Base-by-base conservation (phyloP, 768 basidiomycete species). In the Mycena venus region DNA sequence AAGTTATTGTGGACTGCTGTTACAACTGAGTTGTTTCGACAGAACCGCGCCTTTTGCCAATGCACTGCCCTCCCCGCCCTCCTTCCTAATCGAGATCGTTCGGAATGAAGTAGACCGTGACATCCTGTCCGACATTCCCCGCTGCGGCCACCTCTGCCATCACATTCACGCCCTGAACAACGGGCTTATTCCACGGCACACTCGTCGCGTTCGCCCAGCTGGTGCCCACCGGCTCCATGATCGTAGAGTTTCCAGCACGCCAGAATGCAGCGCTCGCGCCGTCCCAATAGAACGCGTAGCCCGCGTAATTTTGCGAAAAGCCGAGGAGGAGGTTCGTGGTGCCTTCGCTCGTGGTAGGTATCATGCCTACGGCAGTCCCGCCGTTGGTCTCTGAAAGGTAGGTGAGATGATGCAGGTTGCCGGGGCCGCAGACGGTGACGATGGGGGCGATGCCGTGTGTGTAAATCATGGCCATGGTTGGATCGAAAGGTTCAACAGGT, bases 261-360 rank as follows among this genome's bases (percentile, higher is more conserved):
- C 67, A 68, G 42, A 68, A 68, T 8, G 67, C 67, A 7, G 40
- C 15, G 32, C 67, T 58, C 12, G 6, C 40, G 32, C 68, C 68
- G 68, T 70, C 68, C 68, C 68, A 70, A 19, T 70, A 70, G 44
- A 70, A 70, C 47, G 59, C 68, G 27, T 60, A 70, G 15, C 44
- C 59, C 3, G 8, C n/a, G 44, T 49, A 70, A n/a, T 27, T 38
- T 10, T 36, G 31, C n/a, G 68, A 49, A n/a, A 49, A 70, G 14
- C 68, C 47, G 19, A 70, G 47, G n/a, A 61, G n/a, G 44, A 61
- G 51, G 34, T 61, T 51, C 1, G 68, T 70, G 2, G 17, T 61
- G 58, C 47, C 36, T 36, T 61, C 49, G 31, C 17, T 61, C 17
- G 58, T 34, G 44, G 58, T 51, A 23, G 56, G 32, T 9, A 61